These are phyloP conservation scores for Sphaerulina populicola DNA, from an alignment of 2,329 filamentous ascomycete genomes.

Conservation along the genomic window DNA sequence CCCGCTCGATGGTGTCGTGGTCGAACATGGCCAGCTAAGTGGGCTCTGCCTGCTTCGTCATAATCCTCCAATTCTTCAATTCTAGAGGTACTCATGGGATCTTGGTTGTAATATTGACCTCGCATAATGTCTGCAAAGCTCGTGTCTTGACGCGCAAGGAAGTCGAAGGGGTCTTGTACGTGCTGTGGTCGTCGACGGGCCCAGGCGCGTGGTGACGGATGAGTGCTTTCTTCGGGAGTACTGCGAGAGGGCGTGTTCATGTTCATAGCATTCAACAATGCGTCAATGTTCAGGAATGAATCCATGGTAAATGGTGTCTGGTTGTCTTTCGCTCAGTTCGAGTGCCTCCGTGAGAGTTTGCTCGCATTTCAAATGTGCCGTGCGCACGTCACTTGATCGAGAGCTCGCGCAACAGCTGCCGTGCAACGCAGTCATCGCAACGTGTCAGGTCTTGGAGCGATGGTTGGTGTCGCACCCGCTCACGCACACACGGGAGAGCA, in stretches of 20 bases:
- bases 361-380: not conserved
- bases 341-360: not conserved
- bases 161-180: not conserved
- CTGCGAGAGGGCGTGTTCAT: constrained; percentile 3
- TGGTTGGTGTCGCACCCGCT: constrained; percentile 3
- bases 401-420: constrained; percentile 1
- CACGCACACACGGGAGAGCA: constrained; percentile 8
- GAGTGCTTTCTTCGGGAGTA: not conserved
- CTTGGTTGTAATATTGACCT: constrained; percentile 7
- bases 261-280: constrained; percentile 10
- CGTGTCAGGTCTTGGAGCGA: not conserved
- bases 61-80: constrained; percentile 10
- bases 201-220: constrained; percentile 1
- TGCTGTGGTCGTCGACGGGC: constrained; percentile 3
- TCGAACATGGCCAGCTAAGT: not conserved
- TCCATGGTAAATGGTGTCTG: not conserved
- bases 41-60: not conserved
- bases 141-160: not conserved
- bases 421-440: constrained; percentile 3
- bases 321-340: not conserved
- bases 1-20: not conserved
- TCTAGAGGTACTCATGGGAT: constrained; percentile 3
- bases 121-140: constrained; percentile 6
- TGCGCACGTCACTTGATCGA: not conserved
- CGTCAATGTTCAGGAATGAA: constrained; percentile 1